These are phyloP conservation scores for Arabidopsis hybrid DNA, from an alignment of 441 rosid species.

Conservation along the genomic window DNA sequence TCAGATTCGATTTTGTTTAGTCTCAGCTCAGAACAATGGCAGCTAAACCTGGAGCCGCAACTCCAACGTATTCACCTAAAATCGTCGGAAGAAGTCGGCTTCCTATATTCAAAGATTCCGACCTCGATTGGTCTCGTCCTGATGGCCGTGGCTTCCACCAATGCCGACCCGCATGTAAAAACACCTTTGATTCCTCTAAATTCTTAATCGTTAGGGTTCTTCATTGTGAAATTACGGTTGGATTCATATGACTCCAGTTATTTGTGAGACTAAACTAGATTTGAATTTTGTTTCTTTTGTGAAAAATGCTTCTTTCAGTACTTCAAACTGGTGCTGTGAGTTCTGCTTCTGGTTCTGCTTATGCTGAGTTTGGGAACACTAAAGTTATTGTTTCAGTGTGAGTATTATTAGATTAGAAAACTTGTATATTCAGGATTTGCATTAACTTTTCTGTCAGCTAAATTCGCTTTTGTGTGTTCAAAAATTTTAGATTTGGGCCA, in stretches of 20 bases:
- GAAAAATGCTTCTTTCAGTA: conserved; percentile 48
- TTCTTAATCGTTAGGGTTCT: neutral
- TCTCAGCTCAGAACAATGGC: conserved; percentile 52
- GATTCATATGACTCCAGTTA: neutral
- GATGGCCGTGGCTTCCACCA: conserved; percentile 90
- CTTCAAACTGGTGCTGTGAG: conserved; percentile 87
- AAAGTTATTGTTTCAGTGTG: conserved; percentile 96
- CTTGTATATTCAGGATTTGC: neutral
- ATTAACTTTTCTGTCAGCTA: too few relatives aligned
- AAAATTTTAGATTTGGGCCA: conserved; percentile 80
- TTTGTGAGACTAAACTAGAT: conserved; percentile 2
- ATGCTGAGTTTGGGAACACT: conserved; percentile 93
- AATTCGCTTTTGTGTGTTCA: neutral
- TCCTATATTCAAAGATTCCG: conserved; percentile 57
- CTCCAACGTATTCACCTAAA: conserved; percentile 72
- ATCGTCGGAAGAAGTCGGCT: conserved; percentile 50
- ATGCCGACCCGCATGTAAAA: conserved; percentile 91
- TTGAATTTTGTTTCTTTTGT: conserved; percentile 17
- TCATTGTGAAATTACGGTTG: neutral
- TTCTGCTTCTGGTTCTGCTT: conserved; percentile 95
- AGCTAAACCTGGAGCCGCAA: conserved; percentile 54
- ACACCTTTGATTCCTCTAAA: conserved; percentile 11
- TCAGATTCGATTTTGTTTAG: conserved; percentile 1
- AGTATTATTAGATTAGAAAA: conserved; percentile 43
- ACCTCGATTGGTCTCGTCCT: conserved; percentile 87